Base-by-base conservation (phyloP, 2,329 filamentous ascomycete genomes). In the Pestalotiopsis sp. region DNA sequence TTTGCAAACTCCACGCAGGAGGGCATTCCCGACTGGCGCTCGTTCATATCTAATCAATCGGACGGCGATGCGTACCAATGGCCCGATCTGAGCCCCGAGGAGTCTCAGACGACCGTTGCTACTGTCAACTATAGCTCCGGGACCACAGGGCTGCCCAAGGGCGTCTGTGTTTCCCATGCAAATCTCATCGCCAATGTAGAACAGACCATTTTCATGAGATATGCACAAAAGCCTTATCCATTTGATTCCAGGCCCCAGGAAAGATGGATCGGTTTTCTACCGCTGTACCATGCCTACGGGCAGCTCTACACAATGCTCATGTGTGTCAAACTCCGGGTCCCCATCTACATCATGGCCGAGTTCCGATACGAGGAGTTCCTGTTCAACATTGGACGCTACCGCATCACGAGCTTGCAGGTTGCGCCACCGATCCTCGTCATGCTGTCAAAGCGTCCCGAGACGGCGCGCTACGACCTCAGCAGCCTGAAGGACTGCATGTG, bases 261-360 rank as follows among this genome's bases (percentile, higher is more conserved):
- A 72, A 79, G 84, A 52, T 87, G 85, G 83, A 73, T 87, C 36
- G 84, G 88, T 62, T 91, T 92, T 75, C 80, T 93, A 13, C 92
- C 91, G 0, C 86, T 92, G 75, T 92, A 90, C 73, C 88, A 91
- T 73, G 87, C 87, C 6, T 88, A 86, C 70, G 85, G 85, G 2
- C 87, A 90, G 74, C 80, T 86, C 2, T 82, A 84, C 67, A 85
- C 85, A 68, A 85, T 84, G 68, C 77, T 88, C 36, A 81, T 84
- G 71, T 82, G 82, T 0, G 75, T 81, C 13, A 82, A 80, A 70
- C 77, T 82, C 36, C 75, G 78, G 2, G 77, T 85, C 0, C 83
- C 85, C 0, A 80, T 88, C 12, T 89, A 88, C 72, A 78, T 89
- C 69, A 89, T 91, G 87, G 68, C 84, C 78, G 75, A 88, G 81